A percentile compares a stretch with the other conserved stretches of the same genome.
Evolutionary conservation across 257 asterid species (phyloP).

Genomic region (Solanum chilense): DNA sequence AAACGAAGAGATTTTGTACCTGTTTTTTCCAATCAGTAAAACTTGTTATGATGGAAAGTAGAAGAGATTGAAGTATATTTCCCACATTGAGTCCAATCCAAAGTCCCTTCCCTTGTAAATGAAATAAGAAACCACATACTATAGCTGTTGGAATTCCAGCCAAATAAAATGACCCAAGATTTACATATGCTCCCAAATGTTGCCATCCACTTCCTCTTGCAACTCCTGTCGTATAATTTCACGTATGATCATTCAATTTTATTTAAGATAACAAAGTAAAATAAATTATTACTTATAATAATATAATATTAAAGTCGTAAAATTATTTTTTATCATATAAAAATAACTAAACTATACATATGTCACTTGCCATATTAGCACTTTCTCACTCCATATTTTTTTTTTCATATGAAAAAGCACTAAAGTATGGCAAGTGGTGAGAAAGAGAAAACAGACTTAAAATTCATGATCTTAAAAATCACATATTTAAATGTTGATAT

Average conservation of each 20-base stretch:
- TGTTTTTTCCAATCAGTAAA: constrained; percentile 36
- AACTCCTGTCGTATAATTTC: constrained; percentile 16
- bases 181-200: constrained; percentile 41
- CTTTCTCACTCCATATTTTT: too few species aligned
- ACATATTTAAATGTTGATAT: too few species aligned
- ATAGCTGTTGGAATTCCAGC: constrained; percentile 36
- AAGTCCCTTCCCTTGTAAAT: constrained; percentile 35
- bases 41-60: constrained; percentile 20
- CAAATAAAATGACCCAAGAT: constrained; percentile 39
- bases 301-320: too few species aligned
- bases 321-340: too few species aligned
- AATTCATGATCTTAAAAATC: too few species aligned
- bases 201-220: constrained; percentile 61
- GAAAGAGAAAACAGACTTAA: too few species aligned
- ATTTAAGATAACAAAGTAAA: too few species aligned
- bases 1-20: neutral
- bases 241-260: neutral
- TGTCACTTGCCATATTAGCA: too few species aligned
- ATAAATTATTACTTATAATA: too few species aligned
- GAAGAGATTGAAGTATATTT: constrained; percentile 21
- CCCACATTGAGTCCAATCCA: constrained; percentile 42
- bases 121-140: constrained; percentile 24
- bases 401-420: too few species aligned
- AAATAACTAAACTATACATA: too few species aligned
- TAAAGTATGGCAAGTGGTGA: too few species aligned